Evolutionary conservation across 257 asterid genomes (phyloP), one percentile per base, ranked within the genome.

Genomic region (Solanum chmielewskii): DNA sequence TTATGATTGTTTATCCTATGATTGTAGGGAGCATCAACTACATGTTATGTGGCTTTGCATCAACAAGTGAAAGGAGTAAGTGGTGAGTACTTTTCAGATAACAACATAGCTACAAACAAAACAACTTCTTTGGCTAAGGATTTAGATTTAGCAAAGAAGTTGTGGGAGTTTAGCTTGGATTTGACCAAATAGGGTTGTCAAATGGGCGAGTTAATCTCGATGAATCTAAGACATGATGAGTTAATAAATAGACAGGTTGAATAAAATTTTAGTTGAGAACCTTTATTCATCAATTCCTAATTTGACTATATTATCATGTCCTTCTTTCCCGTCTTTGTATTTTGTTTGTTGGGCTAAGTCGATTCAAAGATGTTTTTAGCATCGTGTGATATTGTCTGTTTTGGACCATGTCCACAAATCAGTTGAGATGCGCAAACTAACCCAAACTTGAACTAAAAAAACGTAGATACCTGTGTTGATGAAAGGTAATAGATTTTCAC

Each of bases 31-130:
- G 95, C 97, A 13, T 93, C 96, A 41, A 92, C 96, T 21, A 90
- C 94, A 5, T 94, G 95, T 88, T 95, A 95, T 75, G 94, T 94
- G 69, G 98, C 98, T 37, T 82, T 95, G 91, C 91, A 93, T 88
- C 98, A 95, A 52, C 91, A 90, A 87, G 96, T 93, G 69, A 87
- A 92, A 83, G 98, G 96, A 69, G 91, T 95, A 60, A 93, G 92
- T 13, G 97, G 98, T 15, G 88, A 95, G 92, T 94, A 93, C 85
- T 95, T 95, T 84, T 39, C 86, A 2, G 93, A 95, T 87, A 90
- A 93, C 80, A 93, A 95, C 29, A 81, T 88, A 3, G 52, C 88
- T 13, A 85, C 83, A 71, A 81, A 21, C 81, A 74, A 1, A 73
- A 74, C 91, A 2, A 90, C 88, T 73, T 71, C 89, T 45, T 88